Conservation (phyloP, 768 basidiomycete species). For the Psilocybe tampanensis region DNA sequence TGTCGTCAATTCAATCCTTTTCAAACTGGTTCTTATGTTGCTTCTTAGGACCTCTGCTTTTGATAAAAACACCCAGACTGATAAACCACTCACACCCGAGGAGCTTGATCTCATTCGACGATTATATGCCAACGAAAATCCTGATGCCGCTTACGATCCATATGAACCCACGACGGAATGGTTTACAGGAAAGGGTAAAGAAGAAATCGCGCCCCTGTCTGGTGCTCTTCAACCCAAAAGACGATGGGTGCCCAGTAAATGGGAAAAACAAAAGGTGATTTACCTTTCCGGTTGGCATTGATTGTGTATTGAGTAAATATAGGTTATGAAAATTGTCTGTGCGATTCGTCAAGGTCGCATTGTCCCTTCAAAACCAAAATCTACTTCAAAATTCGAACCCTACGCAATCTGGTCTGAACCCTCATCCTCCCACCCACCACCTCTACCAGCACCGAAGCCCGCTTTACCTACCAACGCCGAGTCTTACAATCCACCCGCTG, state of each 20-base stretch:
- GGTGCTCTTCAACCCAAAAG: slow-evolving; percentile 94
- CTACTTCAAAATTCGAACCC: slow-evolving; percentile 66
- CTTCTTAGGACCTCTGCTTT: slow-evolving; percentile 82
- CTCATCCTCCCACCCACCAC: slow-evolving; percentile 76
- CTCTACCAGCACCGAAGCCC: slow-evolving; percentile 91
- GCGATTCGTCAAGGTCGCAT: slow-evolving; percentile 97
- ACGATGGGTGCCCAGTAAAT: slow-evolving; percentile 96
- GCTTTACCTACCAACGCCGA: slow-evolving; percentile 91
- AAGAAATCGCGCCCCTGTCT: slow-evolving; percentile 92
- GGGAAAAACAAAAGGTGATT: slow-evolving; percentile 97
- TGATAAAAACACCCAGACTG: slow-evolving; percentile 83
- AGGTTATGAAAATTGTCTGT: slow-evolving; percentile 99
- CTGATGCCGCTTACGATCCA: slow-evolving; percentile 87
- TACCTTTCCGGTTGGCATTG: background rate
- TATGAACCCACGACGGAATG: slow-evolving; percentile 94
- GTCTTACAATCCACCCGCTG: slow-evolving; percentile 97
- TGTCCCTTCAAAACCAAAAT: slow-evolving; percentile 84
- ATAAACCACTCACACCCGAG: slow-evolving; percentile 84
- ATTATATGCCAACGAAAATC: slow-evolving; percentile 89
- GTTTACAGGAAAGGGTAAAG: slow-evolving; percentile 96
- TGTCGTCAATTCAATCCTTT: slow-evolving; percentile 15
- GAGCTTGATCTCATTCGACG: slow-evolving; percentile 95
- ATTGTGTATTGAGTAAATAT: slow-evolving; percentile 10
- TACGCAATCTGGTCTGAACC: slow-evolving; percentile 90
- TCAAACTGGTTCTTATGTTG: background rate